A percentile compares a stretch with the other conserved stretches of the same genome.
Evolutionary conservation across 225 moss, liverwort and hornwort genomes (phyloP).

Genomic region (Marchantia polymorpha): DNA sequence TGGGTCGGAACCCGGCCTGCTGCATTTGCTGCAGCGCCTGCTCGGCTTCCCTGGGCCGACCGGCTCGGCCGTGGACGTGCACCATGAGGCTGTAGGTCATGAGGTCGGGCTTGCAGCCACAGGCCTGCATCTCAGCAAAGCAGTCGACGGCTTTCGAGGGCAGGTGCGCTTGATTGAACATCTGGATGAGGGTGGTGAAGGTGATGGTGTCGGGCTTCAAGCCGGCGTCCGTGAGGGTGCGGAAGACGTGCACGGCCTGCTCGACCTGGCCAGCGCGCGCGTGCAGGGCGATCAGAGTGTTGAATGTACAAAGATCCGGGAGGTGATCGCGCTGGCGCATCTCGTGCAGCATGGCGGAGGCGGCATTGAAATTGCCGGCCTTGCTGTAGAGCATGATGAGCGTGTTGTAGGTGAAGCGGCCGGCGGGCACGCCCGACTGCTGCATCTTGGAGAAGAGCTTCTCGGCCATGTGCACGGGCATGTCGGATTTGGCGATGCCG

Average conservation of each 20-base stretch:
- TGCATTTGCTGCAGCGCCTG: constrained; percentile 60
- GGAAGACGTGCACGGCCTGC: constrained; percentile 58
- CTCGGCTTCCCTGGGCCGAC: constrained; percentile 60
- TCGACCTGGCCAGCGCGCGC: constrained; percentile 49
- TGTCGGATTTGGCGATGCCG: constrained; percentile 56
- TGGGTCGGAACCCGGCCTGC: constrained; percentile 54
- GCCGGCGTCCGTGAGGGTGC: constrained; percentile 49
- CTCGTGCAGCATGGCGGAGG: constrained; percentile 57
- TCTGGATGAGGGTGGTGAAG: constrained; percentile 73
- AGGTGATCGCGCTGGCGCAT: constrained; percentile 62
- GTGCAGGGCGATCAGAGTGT: constrained; percentile 67
- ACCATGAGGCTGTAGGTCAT: constrained; percentile 70
- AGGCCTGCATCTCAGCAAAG: constrained; percentile 64
- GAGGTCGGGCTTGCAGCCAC: constrained; percentile 68
- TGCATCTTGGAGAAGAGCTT: constrained; percentile 66
- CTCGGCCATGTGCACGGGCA: constrained; percentile 58
- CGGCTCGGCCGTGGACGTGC: constrained; percentile 66
- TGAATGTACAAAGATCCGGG: constrained; percentile 76
- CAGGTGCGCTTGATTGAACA: constrained; percentile 56
- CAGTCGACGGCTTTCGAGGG: constrained; percentile 56
- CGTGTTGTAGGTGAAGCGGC: constrained; percentile 75
- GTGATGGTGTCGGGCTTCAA: constrained; percentile 67
- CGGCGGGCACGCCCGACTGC: constrained; percentile 51
- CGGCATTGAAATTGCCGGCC: constrained; percentile 51
- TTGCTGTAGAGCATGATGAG: constrained; percentile 55